A percentile compares a stretch with the other conserved stretches of the same genome.
Conservation (phyloP, 352 stramenopile species). For the Phytophthora quininea region DNA sequence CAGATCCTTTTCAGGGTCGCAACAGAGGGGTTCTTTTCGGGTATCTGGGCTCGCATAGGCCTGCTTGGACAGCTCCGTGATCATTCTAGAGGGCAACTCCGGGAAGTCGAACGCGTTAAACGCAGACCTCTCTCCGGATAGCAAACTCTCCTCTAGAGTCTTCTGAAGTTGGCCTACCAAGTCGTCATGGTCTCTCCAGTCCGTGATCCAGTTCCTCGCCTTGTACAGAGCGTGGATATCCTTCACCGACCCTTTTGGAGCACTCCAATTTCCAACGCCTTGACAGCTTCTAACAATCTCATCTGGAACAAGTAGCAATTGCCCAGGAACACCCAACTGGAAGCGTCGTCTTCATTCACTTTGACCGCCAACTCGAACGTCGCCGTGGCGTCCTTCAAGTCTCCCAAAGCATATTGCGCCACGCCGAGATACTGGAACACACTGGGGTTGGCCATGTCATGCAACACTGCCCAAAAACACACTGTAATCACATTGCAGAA, state of each 20-base stretch:
- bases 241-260: slow-evolving; percentile 38
- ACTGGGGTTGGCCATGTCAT: slow-evolving; percentile 44
- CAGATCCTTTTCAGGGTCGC: slow-evolving; percentile 16
- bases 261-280: slow-evolving; percentile 57
- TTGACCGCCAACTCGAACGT: slow-evolving; percentile 66
- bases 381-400: slow-evolving; percentile 57
- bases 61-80: slow-evolving; percentile 33
- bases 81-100: slow-evolving; percentile 37
- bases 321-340: slow-evolving; percentile 73
- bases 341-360: slow-evolving; percentile 49
- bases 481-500: neutral
- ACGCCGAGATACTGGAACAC: slow-evolving; percentile 75
- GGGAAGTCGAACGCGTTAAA: slow-evolving; percentile 55
- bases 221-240: slow-evolving; percentile 64
- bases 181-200: slow-evolving; percentile 66
- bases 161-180: slow-evolving; percentile 43
- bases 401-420: slow-evolving; percentile 70
- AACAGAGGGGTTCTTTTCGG: slow-evolving; percentile 20
- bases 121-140: neutral
- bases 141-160: slow-evolving; percentile 30
- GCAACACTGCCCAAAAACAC: slow-evolving; percentile 20
- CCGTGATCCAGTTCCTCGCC: slow-evolving; percentile 67
- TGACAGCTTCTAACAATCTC: slow-evolving; percentile 44
- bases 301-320: slow-evolving; percentile 73
- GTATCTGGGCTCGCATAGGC: slow-evolving; percentile 11